Evolutionary conservation across 352 stramenopile genomes (phyloP).

Genomic region (Sclerospora graminicola): DNA sequence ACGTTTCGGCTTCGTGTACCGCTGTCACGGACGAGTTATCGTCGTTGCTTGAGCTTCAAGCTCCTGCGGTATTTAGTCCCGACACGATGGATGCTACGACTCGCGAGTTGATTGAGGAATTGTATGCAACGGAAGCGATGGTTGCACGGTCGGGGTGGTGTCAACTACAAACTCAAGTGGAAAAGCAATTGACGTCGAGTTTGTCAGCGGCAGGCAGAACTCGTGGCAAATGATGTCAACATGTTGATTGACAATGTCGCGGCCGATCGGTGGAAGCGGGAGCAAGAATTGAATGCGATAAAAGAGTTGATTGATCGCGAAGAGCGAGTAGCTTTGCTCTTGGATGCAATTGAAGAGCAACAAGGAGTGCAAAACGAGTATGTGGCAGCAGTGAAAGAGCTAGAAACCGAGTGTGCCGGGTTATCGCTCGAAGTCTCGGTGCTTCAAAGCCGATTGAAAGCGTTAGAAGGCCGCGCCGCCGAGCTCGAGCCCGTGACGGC

Average conservation of each 20-base stretch:
- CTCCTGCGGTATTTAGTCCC: slow-evolving; percentile 29
- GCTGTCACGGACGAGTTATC: slow-evolving; percentile 35
- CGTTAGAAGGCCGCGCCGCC: slow-evolving; percentile 35
- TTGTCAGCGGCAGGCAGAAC: slow-evolving; percentile 12
- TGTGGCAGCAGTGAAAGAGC: slow-evolving; percentile 31
- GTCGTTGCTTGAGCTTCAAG: slow-evolving; percentile 36
- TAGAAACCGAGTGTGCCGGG: slow-evolving; percentile 51
- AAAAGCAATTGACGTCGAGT: slow-evolving; percentile 41
- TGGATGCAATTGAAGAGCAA: slow-evolving; percentile 78
- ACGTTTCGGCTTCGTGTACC: slow-evolving; percentile 39
- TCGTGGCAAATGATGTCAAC: slow-evolving; percentile 36
- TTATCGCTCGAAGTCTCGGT: slow-evolving; percentile 61
- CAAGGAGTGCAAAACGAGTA: slow-evolving; percentile 56
- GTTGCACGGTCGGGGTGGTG: slow-evolving; percentile 48
- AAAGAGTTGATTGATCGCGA: slow-evolving; percentile 62
- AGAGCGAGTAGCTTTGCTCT: slow-evolving; percentile 47
- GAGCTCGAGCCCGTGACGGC: slow-evolving; percentile 37
- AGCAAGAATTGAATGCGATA: slow-evolving; percentile 47
- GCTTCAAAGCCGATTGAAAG: slow-evolving; percentile 43
- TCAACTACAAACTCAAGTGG: slow-evolving; percentile 51
- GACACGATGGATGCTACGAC: slow-evolving; percentile 23
- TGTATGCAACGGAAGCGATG: slow-evolving; percentile 36
- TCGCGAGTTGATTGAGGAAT: slow-evolving; percentile 28
- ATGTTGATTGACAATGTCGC: slow-evolving; percentile 28
- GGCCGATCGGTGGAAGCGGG: slow-evolving; percentile 26